A percentile compares a stretch with the other conserved stretches of the same genome.
Evolutionary conservation across 805 yeast species (phyloP).

Genomic region (Yarrowia phangngaensis): DNA sequence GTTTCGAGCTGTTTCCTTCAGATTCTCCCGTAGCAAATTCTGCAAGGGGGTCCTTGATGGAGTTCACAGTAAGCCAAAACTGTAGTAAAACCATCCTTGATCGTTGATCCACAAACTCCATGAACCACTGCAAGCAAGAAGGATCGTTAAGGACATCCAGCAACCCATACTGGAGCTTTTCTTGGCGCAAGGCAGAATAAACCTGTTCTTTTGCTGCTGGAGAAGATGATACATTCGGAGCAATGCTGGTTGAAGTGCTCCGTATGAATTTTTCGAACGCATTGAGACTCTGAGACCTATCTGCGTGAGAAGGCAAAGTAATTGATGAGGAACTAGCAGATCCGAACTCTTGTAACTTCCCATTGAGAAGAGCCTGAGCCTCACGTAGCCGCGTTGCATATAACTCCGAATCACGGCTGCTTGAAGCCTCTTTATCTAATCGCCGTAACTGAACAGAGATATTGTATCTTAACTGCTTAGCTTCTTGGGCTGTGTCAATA

Average conservation of each 20-base stretch:
- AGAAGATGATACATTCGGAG: slow-evolving; percentile 31
- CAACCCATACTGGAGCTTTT: slow-evolving; percentile 14
- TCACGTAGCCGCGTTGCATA: slow-evolving; percentile 1
- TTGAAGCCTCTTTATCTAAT: slow-evolving; percentile 37
- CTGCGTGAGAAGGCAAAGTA: slow-evolving; percentile 1
- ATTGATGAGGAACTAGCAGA: slow-evolving; percentile 4
- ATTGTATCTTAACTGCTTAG: slow-evolving; percentile 50
- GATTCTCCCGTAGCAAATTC: slow-evolving; percentile 40
- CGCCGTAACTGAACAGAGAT: slow-evolving; percentile 49
- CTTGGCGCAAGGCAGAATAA: slow-evolving; percentile 7
- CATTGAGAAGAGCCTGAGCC: slow-evolving; percentile 7
- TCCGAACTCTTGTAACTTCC: slow-evolving; percentile 7
- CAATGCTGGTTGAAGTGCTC: slow-evolving; percentile 22
- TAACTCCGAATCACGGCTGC: slow-evolving; percentile 4
- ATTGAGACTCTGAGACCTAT: slow-evolving; percentile 12
- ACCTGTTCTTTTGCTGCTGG: slow-evolving; percentile 39
- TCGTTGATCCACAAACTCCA: slow-evolving; percentile 54
- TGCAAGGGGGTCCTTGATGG: slow-evolving; percentile 68
- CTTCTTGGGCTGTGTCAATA: slow-evolving; percentile 42
- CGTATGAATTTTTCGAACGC: slow-evolving; percentile 31
- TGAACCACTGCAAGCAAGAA: slow-evolving; percentile 47
- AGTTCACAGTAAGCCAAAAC: slow-evolving; percentile 65
- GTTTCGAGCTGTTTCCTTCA: slow-evolving; percentile 36
- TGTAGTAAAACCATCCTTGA: slow-evolving; percentile 49
- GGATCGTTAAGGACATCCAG: slow-evolving; percentile 45